These are phyloP conservation scores for Psidium guajava DNA, from an alignment of 345 rosid species.

Conservation along the genomic window DNA sequence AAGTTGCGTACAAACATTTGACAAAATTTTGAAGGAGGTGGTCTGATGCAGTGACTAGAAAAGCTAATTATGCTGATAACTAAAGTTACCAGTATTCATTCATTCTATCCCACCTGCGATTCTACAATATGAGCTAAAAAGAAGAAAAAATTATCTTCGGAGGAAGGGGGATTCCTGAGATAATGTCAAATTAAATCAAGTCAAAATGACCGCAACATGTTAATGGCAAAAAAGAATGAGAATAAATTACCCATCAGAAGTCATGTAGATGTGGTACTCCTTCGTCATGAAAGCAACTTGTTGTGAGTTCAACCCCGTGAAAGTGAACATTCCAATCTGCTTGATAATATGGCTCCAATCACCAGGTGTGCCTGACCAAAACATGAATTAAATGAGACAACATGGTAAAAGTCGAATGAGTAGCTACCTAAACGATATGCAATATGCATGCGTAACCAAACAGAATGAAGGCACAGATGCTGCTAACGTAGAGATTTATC, in stretches of 20 bases:
- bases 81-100: neutral
- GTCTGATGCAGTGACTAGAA: neutral
- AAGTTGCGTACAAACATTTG: neutral
- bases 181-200: neutral
- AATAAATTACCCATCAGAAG: slow-evolving; percentile 55
- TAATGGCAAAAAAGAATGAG: neutral
- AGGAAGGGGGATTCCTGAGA: neutral
- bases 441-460: neutral
- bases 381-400: neutral
- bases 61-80: neutral
- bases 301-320: slow-evolving; percentile 52
- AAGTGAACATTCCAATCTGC: slow-evolving; percentile 83
- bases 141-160: neutral
- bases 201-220: neutral
- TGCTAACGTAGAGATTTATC: neutral
- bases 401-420: neutral
- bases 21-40: neutral
- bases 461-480: neutral
- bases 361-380: slow-evolving; percentile 29
- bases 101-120: neutral
- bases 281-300: slow-evolving; percentile 56
- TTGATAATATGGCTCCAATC: slow-evolving; percentile 73
- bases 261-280: slow-evolving; percentile 71
- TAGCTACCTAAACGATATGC: neutral
- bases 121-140: neutral